phyloP scores from a whole-genome alignment of 2,329 filamentous ascomycete species.

The Chaetomiaceae sp. region DNA sequence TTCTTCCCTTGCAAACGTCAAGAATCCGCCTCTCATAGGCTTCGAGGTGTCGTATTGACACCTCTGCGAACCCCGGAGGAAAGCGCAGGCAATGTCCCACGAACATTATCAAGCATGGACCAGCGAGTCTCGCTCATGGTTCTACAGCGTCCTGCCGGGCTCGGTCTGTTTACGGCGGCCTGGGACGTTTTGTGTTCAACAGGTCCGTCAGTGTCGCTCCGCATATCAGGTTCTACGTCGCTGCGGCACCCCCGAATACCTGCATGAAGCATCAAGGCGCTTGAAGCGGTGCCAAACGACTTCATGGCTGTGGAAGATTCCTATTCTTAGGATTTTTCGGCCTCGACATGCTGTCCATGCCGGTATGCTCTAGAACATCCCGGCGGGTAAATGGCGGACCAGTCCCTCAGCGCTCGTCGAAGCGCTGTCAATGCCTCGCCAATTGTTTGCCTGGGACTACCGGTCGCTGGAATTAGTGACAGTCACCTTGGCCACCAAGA shows the following conservation, averaged over 20 bases:
- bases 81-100: neutral
- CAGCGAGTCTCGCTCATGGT: neutral
- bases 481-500: too few relatives aligned
- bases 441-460: too few relatives aligned
- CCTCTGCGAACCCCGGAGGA: neutral
- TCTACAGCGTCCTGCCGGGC: neutral
- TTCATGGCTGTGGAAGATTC: neutral
- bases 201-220: neutral
- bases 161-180: neutral
- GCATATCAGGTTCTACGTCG: neutral
- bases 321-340: conserved; percentile 1
- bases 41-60: too few relatives aligned
- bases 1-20: too few relatives aligned
- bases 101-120: neutral
- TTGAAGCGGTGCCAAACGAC: neutral
- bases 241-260: neutral
- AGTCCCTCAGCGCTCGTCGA: too few relatives aligned
- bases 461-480: too few relatives aligned
- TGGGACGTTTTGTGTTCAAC: neutral
- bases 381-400: conserved; percentile 6
- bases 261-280: neutral
- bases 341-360: neutral
- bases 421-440: too few relatives aligned
- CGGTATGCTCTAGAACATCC: conserved; percentile 1
- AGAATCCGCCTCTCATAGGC: too few relatives aligned